Percentiles rank a stretch among this genome's conserved stretches.
These are phyloP conservation scores for Biscogniauxia mediterranea DNA, from an alignment of 2,329 filamentous ascomycete genomes.

Conservation along the genomic window DNA sequence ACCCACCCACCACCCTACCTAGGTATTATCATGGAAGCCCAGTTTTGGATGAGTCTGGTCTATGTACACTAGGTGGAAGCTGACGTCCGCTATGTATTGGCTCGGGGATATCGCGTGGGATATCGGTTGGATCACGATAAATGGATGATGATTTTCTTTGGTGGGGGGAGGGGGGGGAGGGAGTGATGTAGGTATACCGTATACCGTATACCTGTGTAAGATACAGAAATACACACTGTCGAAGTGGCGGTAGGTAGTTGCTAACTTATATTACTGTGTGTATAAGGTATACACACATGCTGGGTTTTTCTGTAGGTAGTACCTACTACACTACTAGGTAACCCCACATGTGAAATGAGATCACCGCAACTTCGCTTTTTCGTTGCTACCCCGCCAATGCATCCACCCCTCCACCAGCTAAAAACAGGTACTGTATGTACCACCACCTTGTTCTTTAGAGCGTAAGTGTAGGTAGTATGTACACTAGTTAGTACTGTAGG, in stretches of 20 bases:
- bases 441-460: conserved; percentile 20
- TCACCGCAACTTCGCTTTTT: conserved; percentile 18
- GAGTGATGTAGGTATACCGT: too few relatives aligned
- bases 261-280: too few relatives aligned
- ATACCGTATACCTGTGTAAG: too few relatives aligned
- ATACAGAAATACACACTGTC: too few relatives aligned
- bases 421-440: conserved; percentile 3
- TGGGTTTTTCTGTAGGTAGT: not conserved
- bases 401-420: conserved; percentile 7
- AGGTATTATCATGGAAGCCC: not conserved
- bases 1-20: too few relatives aligned
- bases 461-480: not conserved
- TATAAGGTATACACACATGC: not conserved
- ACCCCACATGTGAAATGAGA: conserved; percentile 23
- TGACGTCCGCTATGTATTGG: not conserved
- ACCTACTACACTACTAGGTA: not conserved
- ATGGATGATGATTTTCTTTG: not conserved
- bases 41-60: not conserved
- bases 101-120: not conserved
- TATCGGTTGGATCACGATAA: not conserved
- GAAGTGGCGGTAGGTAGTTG: too few relatives aligned
- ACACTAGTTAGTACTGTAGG: too few relatives aligned
- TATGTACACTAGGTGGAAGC: too few relatives aligned
- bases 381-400: conserved; percentile 10
- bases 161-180: too few relatives aligned